These are phyloP conservation scores for Hamigera avellanea DNA, from an alignment of 495 filamentous ascomycete genomes.

Conservation along the genomic window DNA sequence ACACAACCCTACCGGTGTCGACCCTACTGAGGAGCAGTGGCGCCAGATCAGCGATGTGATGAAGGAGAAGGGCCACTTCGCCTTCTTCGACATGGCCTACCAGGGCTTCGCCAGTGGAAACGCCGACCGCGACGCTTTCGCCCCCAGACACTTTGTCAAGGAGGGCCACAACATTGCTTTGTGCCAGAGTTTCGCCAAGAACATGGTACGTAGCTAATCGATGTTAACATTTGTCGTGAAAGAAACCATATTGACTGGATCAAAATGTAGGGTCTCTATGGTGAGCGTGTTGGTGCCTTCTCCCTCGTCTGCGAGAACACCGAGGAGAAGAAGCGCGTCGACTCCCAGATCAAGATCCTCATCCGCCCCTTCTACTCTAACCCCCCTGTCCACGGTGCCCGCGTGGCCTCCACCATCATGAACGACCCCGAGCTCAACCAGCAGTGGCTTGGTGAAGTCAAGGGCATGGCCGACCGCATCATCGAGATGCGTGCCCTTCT, in stretches of 20 bases:
- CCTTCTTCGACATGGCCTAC: constrained; percentile 99
- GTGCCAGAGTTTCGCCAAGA: constrained; percentile 97
- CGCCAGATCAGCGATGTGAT: constrained; percentile 79
- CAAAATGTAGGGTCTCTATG: constrained; percentile 68
- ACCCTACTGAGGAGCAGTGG: constrained; percentile 91
- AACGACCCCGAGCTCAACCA: constrained; percentile 76
- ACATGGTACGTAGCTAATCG: constrained; percentile 57
- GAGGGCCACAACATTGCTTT: constrained; percentile 84
- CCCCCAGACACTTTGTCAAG: constrained; percentile 81
- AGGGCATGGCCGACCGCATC: constrained; percentile 98
- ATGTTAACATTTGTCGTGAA: no score
- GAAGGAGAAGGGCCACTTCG: constrained; percentile 80
- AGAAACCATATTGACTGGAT: neutral
- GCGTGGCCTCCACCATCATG: constrained; percentile 85
- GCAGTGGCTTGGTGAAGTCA: constrained; percentile 94
- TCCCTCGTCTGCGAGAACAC: constrained; percentile 72
- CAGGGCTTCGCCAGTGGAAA: constrained; percentile 94
- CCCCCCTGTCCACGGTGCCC: constrained; percentile 90
- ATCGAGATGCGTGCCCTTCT: constrained; percentile 93
- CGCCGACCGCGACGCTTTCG: constrained; percentile 85
- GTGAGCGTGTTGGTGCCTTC: constrained; percentile 96
- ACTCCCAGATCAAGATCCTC: constrained; percentile 96
- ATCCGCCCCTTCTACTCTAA: constrained; percentile 97
- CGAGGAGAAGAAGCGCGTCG: constrained; percentile 91
- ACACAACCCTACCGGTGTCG: constrained; percentile 96